Evolutionary conservation across 208 protist genomes (phyloP), one percentile per base, ranked within the genome.

Genomic region (Leishmania major): DNA sequence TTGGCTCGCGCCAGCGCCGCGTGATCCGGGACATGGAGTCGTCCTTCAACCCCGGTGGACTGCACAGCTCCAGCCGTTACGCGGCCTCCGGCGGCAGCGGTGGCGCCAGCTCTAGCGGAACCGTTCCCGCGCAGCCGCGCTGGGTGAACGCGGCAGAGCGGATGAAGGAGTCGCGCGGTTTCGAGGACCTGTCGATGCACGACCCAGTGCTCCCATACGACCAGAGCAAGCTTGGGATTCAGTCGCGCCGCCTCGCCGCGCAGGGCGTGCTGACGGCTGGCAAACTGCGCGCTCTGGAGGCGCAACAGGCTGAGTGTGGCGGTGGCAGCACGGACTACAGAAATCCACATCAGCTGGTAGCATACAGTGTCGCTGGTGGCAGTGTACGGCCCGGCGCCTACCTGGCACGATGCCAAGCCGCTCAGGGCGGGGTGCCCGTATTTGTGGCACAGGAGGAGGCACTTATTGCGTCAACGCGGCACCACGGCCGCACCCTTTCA

Each of bases 91-190:
- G 57, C 66, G 78, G 73, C 57, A 74, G 69, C 49, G 75, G 49
- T 35, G 73, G 72, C 45, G 72, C 25, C n/a, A 67, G 53, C 53
- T 75, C 72, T n/a, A 72, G 64, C 53, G 70, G 81, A 40, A 19
- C 35, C 43, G 37, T 15, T 3, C 11, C 53, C 4, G 40, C 60
- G 67, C 78, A 77, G 77, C 90, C 91, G 28, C 81, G 84, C 72
- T 93, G 91, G 90, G 69, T 93, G 72, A 88, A 62, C 49, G 91
- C 91, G 67, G 90, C 87, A 15, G 89, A 95, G 84, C 87, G 91
- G 25, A 45, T 89, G 73, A 89, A 88, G 66, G 72, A 66, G 22
- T 57, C n/a, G 37, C 77, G 81, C n/a, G 43, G 17, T 67, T 57
- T 35, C 55, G 77, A 84, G 57, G 73, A 83, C 53, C 47, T 51